Conservation (phyloP, 176 grass and related monocot genomes). For the Alloteropsis semialata region DNA sequence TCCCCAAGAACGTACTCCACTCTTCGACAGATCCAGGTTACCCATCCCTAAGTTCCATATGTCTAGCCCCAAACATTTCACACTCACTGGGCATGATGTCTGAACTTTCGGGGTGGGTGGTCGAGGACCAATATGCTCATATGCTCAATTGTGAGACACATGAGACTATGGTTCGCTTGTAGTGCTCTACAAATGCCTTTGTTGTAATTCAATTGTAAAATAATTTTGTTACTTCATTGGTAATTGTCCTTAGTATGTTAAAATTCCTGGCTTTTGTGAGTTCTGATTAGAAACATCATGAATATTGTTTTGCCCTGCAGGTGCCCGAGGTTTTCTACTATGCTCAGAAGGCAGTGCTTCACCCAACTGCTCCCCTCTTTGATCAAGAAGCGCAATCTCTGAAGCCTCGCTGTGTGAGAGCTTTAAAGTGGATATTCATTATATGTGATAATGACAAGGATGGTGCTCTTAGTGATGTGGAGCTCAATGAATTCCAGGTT, state of each 20-base stretch:
- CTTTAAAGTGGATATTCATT: slow-evolving; percentile 94
- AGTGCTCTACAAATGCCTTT: background rate
- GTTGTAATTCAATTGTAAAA: background rate
- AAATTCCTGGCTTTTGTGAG: background rate
- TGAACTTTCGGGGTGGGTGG: background rate
- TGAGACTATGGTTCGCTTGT: background rate
- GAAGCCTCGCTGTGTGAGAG: slow-evolving; percentile 88
- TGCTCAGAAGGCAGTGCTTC: slow-evolving; percentile 90
- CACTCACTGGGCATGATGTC: background rate
- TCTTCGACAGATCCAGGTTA: slow-evolving; percentile 95
- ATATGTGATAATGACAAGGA: slow-evolving; percentile 87
- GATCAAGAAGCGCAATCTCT: slow-evolving; percentile 88
- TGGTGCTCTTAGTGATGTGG: slow-evolving; percentile 86
- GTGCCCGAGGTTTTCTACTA: slow-evolving; percentile 93
- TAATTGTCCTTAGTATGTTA: background rate
- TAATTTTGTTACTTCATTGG: background rate
- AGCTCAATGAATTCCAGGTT: slow-evolving; percentile 99
- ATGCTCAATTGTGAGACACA: background rate
- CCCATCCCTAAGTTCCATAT: background rate
- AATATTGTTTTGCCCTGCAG: slow-evolving; percentile 28
- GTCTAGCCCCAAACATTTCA: background rate
- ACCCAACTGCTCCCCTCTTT: slow-evolving; percentile 90
- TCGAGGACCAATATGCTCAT: slow-evolving; percentile 4
- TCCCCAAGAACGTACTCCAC: slow-evolving; percentile 31
- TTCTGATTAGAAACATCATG: background rate